These are phyloP conservation scores for Trapa bicornis DNA, from an alignment of 345 rosid genomes.

Conservation along the genomic window DNA sequence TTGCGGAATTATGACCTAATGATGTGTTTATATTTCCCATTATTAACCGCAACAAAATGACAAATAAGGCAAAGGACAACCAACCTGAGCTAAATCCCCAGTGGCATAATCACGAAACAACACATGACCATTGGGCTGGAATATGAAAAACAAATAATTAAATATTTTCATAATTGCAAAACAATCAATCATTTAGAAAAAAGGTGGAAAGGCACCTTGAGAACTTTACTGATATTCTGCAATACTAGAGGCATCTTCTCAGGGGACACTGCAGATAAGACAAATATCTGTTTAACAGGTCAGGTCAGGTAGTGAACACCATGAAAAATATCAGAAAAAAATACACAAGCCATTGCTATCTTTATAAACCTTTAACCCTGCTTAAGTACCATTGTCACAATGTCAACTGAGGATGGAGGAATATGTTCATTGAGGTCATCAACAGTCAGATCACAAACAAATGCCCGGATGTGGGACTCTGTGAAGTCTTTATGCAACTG, in stretches of 20 bases:
- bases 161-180: background rate
- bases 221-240: conserved; percentile 57
- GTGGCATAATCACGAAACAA: conserved; percentile 82
- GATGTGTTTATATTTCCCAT: background rate
- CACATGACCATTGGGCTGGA: conserved; percentile 64
- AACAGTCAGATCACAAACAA: conserved; percentile 64
- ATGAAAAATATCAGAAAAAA: conserved; percentile 5
- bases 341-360: conserved; percentile 4
- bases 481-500: conserved; percentile 76
- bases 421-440: conserved; percentile 64
- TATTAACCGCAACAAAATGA: background rate
- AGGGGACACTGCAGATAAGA: conserved; percentile 87
- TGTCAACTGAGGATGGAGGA: conserved; percentile 66
- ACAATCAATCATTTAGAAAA: background rate
- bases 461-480: conserved; percentile 44
- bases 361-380: background rate
- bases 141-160: conserved; percentile 2
- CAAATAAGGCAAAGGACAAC: background rate
- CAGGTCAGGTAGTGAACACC: conserved; percentile 32
- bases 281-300: conserved; percentile 78
- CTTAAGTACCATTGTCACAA: conserved; percentile 76
- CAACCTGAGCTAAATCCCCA: conserved; percentile 94
- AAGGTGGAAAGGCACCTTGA: conserved; percentile 39
- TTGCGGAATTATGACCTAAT: no score
- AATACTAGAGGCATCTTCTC: conserved; percentile 77